Percentiles rank a stretch among this genome's conserved stretches.
Conservation (phyloP, 192 early-diverging fungal species). For the Rhizophagus prolifer region DNA sequence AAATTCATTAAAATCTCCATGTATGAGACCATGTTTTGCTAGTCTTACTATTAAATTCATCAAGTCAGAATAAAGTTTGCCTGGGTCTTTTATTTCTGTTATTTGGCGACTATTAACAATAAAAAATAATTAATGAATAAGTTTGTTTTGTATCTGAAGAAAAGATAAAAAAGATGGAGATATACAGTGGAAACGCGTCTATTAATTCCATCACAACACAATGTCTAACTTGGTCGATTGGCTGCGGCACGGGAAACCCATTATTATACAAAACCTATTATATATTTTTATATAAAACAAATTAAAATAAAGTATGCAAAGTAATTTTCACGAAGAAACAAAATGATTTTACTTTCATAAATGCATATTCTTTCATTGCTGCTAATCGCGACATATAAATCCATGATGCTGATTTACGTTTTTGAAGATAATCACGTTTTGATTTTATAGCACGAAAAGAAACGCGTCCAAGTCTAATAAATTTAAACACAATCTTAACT, state of each 20-base stretch:
- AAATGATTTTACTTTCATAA: slow-evolving; percentile 84
- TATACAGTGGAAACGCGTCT: slow-evolving; percentile 86
- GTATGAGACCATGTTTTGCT: slow-evolving; percentile 93
- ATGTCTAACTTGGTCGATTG: slow-evolving; percentile 92
- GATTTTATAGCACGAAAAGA: slow-evolving; percentile 97
- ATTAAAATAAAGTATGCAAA: background rate
- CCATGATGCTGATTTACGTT: slow-evolving; percentile 95
- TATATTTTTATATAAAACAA: slow-evolving; percentile 3
- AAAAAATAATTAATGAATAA: background rate
- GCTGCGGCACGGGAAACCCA: slow-evolving; percentile 93
- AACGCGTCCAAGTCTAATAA: slow-evolving; percentile 80
- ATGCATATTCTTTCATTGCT: slow-evolving; percentile 97
- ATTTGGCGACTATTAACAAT: slow-evolving; percentile 70
- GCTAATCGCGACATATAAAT: slow-evolving; percentile 99
- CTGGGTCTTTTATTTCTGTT: slow-evolving; percentile 80
- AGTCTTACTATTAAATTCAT: slow-evolving; percentile 97
- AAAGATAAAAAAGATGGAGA: background rate
- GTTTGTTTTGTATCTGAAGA: background rate
- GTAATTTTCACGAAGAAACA: background rate
- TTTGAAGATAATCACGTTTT: slow-evolving; percentile 96
- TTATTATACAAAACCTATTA: slow-evolving; percentile 71
- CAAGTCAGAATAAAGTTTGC: slow-evolving; percentile 87
- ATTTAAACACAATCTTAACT: too few relatives aligned
- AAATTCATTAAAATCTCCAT: slow-evolving; percentile 99
- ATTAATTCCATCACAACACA: slow-evolving; percentile 96